Base-by-base conservation (phyloP, 352 stramenopile species). In the Pythium coloratum region DNA sequence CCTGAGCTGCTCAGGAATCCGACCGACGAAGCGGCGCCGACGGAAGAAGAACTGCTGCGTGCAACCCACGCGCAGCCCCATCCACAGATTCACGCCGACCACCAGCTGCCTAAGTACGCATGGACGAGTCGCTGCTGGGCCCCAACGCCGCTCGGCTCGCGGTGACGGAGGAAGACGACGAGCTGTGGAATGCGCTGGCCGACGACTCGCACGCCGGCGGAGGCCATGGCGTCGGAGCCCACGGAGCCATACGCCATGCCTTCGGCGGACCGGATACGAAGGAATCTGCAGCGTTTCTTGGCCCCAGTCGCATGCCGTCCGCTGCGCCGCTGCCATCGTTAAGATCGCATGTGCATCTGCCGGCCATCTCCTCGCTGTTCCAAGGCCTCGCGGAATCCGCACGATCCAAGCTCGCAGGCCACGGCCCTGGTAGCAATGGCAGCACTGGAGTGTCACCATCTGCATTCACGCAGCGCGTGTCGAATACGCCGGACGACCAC, bases 121-220 rank as follows among this genome's bases (percentile, higher is more conserved):
- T 92, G 84, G 69, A 92, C 55, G 77, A 92, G 80, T 90, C 82
- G 62, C 75, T 92, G 55, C 68, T 92, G 7, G 64, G 69, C 14
- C 64, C 63, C 7, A 70, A 72, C 34, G 66, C 70, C 59, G 42
- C 63, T 51, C 58, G 64, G 20, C 34, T 70, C 33, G 24, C 56
- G 58, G 72, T 69, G 28, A 79, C 86, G 10, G 76, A 82, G 50
- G 85, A 91, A 16, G 83, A 94, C 12, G 85, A 94, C 73, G 76
- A 89, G 65, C 78, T 94, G 44, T 94, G 85, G 85, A 88, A 90
- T 55, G 85, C 88, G 70, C 82, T 90, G 42, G 84, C 89, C 57
- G 80, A 92, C 63, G 70, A 81, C 26, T 51, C 44, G 44, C 44
- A 51, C 18, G 46, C 32, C 42, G 32, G 46, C 34, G 42, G 13